Evolutionary conservation across 768 basidiomycete genomes (phyloP), one percentile per base, ranked within the genome.

Genomic region (Fistulinella prunicolor): DNA sequence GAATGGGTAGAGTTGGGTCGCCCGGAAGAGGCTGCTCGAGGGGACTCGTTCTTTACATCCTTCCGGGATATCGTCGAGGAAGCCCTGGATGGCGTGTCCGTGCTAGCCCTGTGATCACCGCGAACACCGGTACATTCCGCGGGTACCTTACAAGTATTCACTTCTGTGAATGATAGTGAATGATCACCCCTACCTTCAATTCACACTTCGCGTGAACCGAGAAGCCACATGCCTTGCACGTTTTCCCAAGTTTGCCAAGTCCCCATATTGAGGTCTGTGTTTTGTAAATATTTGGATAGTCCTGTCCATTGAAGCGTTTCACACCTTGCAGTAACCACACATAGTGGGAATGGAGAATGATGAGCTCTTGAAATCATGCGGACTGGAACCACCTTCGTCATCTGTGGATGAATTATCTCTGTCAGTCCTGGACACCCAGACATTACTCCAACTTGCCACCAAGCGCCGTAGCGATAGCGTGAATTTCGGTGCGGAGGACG

Each of bases 131-230:
- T 52, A 53, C 89, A 92, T 59, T 88, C 80, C 43, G 89, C 88
- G 43, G 87, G 84, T 43, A 89, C 78, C 87, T 89, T 44, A 30
- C 19, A 24, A 46, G 34, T 29, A 29, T 48, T 57, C 48, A 54
- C 52, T n/a, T n/a, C n/a, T n/a, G n/a, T n/a, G n/a, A n/a, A n/a
- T n/a, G n/a, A n/a, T n/a, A n/a, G 47, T 42, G 21, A 20, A 38
- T 20, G 24, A 34, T 61, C 35, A 17, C 43, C 36, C 46, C 14
- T 51, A 86, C 90, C 80, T 91, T 93, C 41, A 93, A 66, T 64
- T 92, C 91, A 66, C 91, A 93, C 65, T 88, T 91, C 39, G 81
- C 71, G 63, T 92, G 90, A 7, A 92, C 89, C 17, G 85, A 84
- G 42, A 92, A 66, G 1, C 85, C 82, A 62, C 91, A 93, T 12